Percentiles rank a stretch among this genome's conserved stretches.
Conservation (phyloP, 805 yeast genomes). For the Hanseniaspora occidentalis region DNA sequence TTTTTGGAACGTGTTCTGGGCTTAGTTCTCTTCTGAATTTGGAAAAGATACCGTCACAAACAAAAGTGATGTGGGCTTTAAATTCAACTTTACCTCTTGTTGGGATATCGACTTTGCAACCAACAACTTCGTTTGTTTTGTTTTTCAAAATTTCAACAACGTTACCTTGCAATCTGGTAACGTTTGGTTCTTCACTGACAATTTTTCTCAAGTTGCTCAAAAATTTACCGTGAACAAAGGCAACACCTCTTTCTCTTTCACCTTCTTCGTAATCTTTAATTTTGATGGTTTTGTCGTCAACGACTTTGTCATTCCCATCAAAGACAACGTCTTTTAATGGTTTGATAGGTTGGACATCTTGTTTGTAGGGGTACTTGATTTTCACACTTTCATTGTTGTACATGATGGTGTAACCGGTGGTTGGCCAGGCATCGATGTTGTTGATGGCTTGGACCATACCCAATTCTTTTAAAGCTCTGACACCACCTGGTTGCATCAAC, state of each 20-base stretch:
- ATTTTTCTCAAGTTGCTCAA: constrained; percentile 60
- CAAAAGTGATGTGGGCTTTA: constrained; percentile 53
- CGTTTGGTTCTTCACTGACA: constrained; percentile 59
- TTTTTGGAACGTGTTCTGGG: constrained; percentile 46
- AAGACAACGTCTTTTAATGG: constrained; percentile 44
- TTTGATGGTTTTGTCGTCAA: constrained; percentile 38
- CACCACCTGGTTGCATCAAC: constrained; percentile 93
- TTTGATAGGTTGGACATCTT: constrained; percentile 31
- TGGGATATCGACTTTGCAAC: constrained; percentile 51
- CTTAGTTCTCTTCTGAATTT: constrained; percentile 71
- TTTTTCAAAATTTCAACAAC: constrained; percentile 56
- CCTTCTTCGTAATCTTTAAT: constrained; percentile 43
- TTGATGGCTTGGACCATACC: constrained; percentile 59
- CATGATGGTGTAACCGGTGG: constrained; percentile 70
- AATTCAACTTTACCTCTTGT: constrained; percentile 31
- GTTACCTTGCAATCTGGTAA: constrained; percentile 71
- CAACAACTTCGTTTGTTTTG: constrained; percentile 46
- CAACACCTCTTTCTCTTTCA: constrained; percentile 55
- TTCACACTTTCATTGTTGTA: constrained; percentile 44
- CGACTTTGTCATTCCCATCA: constrained; percentile 44
- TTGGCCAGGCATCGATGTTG: constrained; percentile 52
- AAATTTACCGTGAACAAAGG: constrained; percentile 90
- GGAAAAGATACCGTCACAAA: constrained; percentile 91
- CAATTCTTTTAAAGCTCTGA: constrained; percentile 65
- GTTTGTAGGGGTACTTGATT: constrained; percentile 63